These are phyloP conservation scores for Saccharomycopsis vini DNA, from an alignment of 805 yeast genomes.

Conservation along the genomic window DNA sequence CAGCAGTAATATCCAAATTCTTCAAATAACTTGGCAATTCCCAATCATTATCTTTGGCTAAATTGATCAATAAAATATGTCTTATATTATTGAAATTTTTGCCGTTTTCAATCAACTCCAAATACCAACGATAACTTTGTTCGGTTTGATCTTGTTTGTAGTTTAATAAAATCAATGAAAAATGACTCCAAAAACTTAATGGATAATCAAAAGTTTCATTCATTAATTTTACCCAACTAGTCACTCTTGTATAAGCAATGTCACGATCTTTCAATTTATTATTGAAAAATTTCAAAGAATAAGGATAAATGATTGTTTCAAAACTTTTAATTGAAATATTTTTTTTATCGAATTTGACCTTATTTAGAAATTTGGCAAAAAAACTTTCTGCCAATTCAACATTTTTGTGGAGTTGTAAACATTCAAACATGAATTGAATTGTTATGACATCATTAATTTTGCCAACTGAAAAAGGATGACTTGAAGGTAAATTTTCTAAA, in stretches of 20 bases:
- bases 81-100: conserved; percentile 28
- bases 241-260: conserved; percentile 1
- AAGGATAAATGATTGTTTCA: conserved; percentile 5
- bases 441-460: conserved; percentile 6
- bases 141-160: conserved; percentile 2
- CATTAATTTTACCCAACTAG: conserved; percentile 8
- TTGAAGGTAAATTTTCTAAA: not conserved
- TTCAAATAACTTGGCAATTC: conserved; percentile 13
- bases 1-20: not conserved
- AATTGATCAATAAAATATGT: conserved; percentile 12
- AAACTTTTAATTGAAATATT: conserved; percentile 2
- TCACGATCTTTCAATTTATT: conserved; percentile 1
- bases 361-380: conserved; percentile 5
- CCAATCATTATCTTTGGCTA: conserved; percentile 16
- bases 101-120: conserved; percentile 6
- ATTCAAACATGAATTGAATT: conserved; percentile 9
- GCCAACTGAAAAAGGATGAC: not conserved
- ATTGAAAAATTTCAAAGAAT: conserved; percentile 1
- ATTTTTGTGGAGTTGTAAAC: not conserved
- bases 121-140: conserved; percentile 4
- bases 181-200: conserved; percentile 9
- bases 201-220: conserved; percentile 9
- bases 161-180: conserved; percentile 12
- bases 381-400: conserved; percentile 10
- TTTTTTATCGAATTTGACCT: conserved; percentile 1